phyloP scores from a whole-genome alignment of 2,329 filamentous ascomycete species.

The Penicillium glabrum region DNA sequence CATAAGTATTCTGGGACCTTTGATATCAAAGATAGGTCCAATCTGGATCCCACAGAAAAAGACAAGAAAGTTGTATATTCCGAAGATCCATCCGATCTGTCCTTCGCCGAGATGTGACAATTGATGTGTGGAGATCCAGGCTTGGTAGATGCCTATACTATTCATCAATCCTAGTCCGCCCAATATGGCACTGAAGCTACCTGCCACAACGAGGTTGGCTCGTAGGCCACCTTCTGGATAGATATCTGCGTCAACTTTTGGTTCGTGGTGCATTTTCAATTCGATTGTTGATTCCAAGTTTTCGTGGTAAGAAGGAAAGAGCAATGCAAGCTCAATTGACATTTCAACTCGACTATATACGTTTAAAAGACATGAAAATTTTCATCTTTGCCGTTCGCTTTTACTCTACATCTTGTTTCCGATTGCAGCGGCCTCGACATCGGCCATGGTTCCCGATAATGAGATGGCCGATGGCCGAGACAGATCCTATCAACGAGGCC shows the following conservation, averaged over 20 bases:
- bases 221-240: constrained; percentile 44
- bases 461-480: background rate
- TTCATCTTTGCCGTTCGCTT: background rate
- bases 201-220: constrained; percentile 47
- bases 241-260: constrained; percentile 7
- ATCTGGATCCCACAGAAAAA: constrained; percentile 33
- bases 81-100: constrained; percentile 44
- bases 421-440: background rate
- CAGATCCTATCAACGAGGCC: background rate
- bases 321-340: too few relatives aligned
- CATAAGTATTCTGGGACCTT: constrained; percentile 28
- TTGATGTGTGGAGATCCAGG: constrained; percentile 40
- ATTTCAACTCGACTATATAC: background rate
- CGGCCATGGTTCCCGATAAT: background rate
- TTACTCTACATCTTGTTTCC: background rate
- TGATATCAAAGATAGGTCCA: constrained; percentile 41
- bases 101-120: constrained; percentile 31
- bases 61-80: constrained; percentile 41
- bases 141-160: constrained; percentile 40
- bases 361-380: background rate
- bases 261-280: constrained; percentile 14
- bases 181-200: constrained; percentile 43
- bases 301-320: background rate
- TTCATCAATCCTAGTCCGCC: constrained; percentile 44
- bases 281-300: background rate